phyloP scores from a whole-genome alignment of 2,329 filamentous ascomycete species.

The Trichoderma polysporum region DNA sequence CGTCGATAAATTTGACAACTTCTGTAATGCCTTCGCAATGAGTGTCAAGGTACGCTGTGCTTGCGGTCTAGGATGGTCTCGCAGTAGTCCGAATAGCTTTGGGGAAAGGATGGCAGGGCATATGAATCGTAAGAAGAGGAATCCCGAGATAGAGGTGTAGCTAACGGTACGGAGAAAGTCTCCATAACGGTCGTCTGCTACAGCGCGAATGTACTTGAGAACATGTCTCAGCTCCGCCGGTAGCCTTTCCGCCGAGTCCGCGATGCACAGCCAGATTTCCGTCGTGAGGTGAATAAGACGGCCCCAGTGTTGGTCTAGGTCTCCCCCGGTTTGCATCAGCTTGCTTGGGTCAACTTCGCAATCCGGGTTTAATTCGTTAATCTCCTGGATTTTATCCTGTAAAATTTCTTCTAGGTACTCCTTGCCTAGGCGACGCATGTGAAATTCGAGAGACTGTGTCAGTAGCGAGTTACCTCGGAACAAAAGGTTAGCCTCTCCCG shows the following conservation, averaged over 20 bases:
- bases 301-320: slow-evolving; percentile 81
- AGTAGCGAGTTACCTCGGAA: slow-evolving; percentile 94
- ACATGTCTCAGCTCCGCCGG: slow-evolving; percentile 81
- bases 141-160: slow-evolving; percentile 93
- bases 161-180: slow-evolving; percentile 86
- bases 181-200: slow-evolving; percentile 91
- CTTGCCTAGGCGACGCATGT: slow-evolving; percentile 91
- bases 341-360: slow-evolving; percentile 94
- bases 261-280: slow-evolving; percentile 82
- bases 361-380: slow-evolving; percentile 85
- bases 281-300: slow-evolving; percentile 74
- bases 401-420: slow-evolving; percentile 89
- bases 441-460: slow-evolving; percentile 88
- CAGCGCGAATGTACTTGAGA: slow-evolving; percentile 86
- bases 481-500: slow-evolving; percentile 87
- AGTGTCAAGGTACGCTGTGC: slow-evolving; percentile 87
- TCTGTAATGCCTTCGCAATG: slow-evolving; percentile 89
- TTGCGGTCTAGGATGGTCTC: slow-evolving; percentile 77
- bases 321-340: slow-evolving; percentile 56
- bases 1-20: slow-evolving; percentile 82
- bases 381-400: slow-evolving; percentile 80
- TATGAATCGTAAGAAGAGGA: slow-evolving; percentile 91
- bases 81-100: slow-evolving; percentile 82
- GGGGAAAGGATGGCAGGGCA: slow-evolving; percentile 95
- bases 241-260: slow-evolving; percentile 69